phyloP scores from a whole-genome alignment of 331 rosid genomes.

The Phaseolus coccineus region DNA sequence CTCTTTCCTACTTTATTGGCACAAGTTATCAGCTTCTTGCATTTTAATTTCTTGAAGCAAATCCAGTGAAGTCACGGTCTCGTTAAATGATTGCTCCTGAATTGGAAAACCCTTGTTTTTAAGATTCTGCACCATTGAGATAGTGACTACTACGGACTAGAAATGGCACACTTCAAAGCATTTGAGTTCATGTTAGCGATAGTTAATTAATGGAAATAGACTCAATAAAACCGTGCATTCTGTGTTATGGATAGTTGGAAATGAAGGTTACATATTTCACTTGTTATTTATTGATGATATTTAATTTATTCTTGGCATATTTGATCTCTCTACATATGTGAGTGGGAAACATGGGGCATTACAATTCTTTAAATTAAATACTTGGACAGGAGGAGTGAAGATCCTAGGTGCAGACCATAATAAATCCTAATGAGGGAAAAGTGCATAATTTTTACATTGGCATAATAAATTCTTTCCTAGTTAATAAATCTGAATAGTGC shows the following conservation, averaged over 20 bases:
- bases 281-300: neutral
- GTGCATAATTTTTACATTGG: too few species aligned
- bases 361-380: neutral
- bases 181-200: neutral
- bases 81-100: neutral
- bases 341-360: neutral
- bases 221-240: neutral
- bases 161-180: neutral
- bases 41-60: conserved; percentile 17
- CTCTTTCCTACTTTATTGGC: neutral
- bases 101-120: neutral
- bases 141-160: conserved; percentile 10
- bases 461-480: neutral
- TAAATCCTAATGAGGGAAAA: too few species aligned
- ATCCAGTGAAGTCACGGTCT: neutral
- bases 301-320: neutral
- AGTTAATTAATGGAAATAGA: neutral
- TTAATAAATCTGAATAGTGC: neutral
- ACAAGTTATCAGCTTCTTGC: conserved; percentile 7
- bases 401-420: too few species aligned
- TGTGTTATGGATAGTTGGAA: neutral
- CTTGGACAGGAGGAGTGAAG: too few species aligned
- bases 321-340: neutral
- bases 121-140: conserved; percentile 5
- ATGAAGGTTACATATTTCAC: neutral